These are phyloP conservation scores for Fomitopsis serialis DNA, from an alignment of 768 basidiomycete species.

Conservation along the genomic window DNA sequence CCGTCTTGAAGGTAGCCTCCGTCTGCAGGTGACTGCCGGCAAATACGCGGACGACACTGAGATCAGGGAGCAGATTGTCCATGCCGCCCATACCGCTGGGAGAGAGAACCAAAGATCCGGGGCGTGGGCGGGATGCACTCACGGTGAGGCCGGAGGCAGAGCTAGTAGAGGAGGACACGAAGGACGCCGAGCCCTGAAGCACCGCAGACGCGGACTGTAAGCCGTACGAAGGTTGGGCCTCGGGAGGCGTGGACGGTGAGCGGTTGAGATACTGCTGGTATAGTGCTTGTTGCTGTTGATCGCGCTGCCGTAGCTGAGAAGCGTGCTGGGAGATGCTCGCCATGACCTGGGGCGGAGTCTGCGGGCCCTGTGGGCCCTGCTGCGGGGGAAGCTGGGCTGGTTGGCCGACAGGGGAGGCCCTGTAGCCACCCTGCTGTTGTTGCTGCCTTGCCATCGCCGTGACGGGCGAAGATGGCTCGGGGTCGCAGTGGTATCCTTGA, in stretches of 20 bases:
- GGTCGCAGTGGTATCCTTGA: slow-evolving; percentile 26
- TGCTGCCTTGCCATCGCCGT: slow-evolving; percentile 51
- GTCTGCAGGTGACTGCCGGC: slow-evolving; percentile 88
- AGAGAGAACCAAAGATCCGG: slow-evolving; percentile 72
- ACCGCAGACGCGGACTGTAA: slow-evolving; percentile 70
- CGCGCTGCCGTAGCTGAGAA: slow-evolving; percentile 73
- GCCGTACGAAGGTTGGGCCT: slow-evolving; percentile 70
- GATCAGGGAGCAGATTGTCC: slow-evolving; percentile 70
- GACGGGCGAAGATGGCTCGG: slow-evolving; percentile 41
- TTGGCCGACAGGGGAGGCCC: slow-evolving; percentile 4
- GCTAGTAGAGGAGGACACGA: slow-evolving; percentile 32
- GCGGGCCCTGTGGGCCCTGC: slow-evolving; percentile 9
- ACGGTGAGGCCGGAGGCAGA: slow-evolving; percentile 39
- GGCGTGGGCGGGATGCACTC: slow-evolving; percentile 47
- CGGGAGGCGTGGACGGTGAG: slow-evolving; percentile 75
- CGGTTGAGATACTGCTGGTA: slow-evolving; percentile 90
- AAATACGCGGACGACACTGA: slow-evolving; percentile 95
- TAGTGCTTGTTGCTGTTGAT: slow-evolving; percentile 82
- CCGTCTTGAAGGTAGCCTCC: slow-evolving; percentile 98
- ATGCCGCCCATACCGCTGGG: slow-evolving; percentile 54
- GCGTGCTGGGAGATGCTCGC: slow-evolving; percentile 55
- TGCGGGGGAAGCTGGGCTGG: slow-evolving; percentile 17
- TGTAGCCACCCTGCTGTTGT: slow-evolving; percentile 28
- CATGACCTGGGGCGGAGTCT: slow-evolving; percentile 18
- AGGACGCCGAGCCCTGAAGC: slow-evolving; percentile 43